Evolutionary conservation across 23 red algal species (phyloP).

Genomic region (Cyanidiococcus yangmingshanensis): DNA sequence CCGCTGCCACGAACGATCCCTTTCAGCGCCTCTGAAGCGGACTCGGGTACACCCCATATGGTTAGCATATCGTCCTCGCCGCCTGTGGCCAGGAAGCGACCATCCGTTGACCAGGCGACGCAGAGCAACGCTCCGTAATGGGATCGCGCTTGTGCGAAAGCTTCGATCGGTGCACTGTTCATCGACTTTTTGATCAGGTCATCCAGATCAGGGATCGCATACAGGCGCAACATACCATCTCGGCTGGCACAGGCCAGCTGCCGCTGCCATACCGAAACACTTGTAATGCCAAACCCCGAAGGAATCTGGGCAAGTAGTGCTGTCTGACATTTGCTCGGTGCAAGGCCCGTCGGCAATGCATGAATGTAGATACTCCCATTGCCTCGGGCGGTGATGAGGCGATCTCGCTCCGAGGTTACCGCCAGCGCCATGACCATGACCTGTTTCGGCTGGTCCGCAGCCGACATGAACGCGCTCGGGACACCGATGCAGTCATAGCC

Average conservation of each 20-base stretch:
- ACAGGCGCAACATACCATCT: background rate
- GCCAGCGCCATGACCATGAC: conserved; percentile 14
- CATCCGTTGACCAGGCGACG: conserved; percentile 82
- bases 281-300: background rate
- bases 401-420: background rate
- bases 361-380: background rate
- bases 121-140: conserved; percentile 90
- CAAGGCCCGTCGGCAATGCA: background rate
- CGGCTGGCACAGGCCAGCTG: conserved; percentile 10
- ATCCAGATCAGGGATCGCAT: background rate
- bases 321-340: background rate
- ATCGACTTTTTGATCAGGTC: background rate
- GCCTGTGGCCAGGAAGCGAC: conserved; percentile 77
- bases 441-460: background rate
- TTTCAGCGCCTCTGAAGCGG: conserved; percentile 26
- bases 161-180: background rate
- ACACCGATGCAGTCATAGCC: background rate
- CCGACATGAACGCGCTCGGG: background rate
- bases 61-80: conserved; percentile 93
- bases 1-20: conserved; percentile 48
- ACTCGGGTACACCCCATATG: conserved; percentile 40
- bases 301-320: background rate
- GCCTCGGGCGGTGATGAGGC: background rate
- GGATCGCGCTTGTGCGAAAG: conserved; percentile 2
- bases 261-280: background rate